Conservation (phyloP, 2,329 filamentous ascomycete species). For the Venturia oleaginea region DNA sequence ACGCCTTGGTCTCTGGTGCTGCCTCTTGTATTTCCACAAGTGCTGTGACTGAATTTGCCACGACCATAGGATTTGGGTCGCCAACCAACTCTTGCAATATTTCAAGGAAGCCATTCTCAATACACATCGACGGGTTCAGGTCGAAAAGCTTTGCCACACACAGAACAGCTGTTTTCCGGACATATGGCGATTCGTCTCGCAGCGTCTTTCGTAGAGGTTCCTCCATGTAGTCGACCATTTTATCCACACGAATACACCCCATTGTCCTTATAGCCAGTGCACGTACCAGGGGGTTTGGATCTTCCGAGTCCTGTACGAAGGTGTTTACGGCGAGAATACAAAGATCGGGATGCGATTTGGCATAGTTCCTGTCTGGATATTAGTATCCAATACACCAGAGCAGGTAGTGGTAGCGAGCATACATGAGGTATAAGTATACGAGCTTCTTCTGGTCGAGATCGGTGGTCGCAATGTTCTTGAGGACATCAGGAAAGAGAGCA, state of each 20-base stretch:
- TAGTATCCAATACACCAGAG: constrained; percentile 15
- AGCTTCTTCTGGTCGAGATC: constrained; percentile 99
- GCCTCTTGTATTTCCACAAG: constrained; percentile 85
- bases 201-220: constrained; percentile 93
- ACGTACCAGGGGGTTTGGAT: constrained; percentile 91
- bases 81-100: constrained; percentile 91
- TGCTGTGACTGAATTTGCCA: constrained; percentile 93
- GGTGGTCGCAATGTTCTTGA: constrained; percentile 94
- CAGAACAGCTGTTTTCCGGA: constrained; percentile 94
- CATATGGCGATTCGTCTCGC: constrained; percentile 94
- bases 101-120: constrained; percentile 95
- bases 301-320: constrained; percentile 97
- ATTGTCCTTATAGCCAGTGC: constrained; percentile 95
- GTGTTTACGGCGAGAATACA: constrained; percentile 99
- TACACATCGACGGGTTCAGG: constrained; percentile 80
- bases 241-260: constrained; percentile 96
- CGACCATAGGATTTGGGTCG: constrained; percentile 97
- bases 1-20: constrained; percentile 79
- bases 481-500: constrained; percentile 88
- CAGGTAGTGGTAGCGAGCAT: constrained; percentile 18
- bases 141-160: constrained; percentile 98
- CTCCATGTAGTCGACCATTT: constrained; percentile 99
- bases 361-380: constrained; percentile 75
- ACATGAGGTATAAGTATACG: constrained; percentile 97
- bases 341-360: constrained; percentile 95